Evolutionary conservation across 164 flowering plant genomes (phyloP), one percentile per base, ranked within the genome.

Genomic region (Warburgia ugandensis): DNA sequence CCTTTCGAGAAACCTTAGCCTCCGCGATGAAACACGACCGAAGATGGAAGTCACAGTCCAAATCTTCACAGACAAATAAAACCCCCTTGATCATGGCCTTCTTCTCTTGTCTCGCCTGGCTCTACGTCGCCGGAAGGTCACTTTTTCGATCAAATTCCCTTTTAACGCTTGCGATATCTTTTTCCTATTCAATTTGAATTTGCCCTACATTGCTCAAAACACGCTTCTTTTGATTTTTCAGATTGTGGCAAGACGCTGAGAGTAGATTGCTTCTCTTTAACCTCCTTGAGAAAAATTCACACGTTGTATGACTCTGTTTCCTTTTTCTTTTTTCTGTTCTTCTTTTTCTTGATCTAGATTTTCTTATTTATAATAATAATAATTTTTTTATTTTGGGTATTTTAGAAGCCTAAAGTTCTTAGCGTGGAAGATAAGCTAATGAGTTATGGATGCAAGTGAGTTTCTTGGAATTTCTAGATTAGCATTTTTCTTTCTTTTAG

Each of bases 181-280:
- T 23, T 50, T 4, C 8, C 9, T 48, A 33, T 26, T 30, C 11
- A 19, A 21, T 8, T 2, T 46, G 26, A 23, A 6, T 23, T 37
- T 17, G 10, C 4, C 21, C 8, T 9, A 28, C 14, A 14, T 26
- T 10, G 33, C 12, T n/a, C n/a, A n/a, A n/a, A n/a, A n/a, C n/a
- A n/a, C n/a, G 45, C 6, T 28, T 37, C 21, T 6, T 25, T 52
- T 35, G 1, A 30, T 13, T 16, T 10, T 13, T 52, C 62, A 87
- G 96, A 71, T 67, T 91, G 67, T 91, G 98, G 98, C 96, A 91
- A 72, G 98, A 91, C 62, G 87, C 98, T 2, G 92, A 87, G 72
- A 83, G 70, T 73, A 67, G 98, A 67, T 63, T 49, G 17, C 39
- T 85, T 40, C 70, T 91, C 26, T 42, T 72, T 17, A 72, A 29